A percentile compares a stretch with the other conserved stretches of the same genome.
phyloP scores from a whole-genome alignment of 176 grass and related monocot species.

The Areca catechu region DNA sequence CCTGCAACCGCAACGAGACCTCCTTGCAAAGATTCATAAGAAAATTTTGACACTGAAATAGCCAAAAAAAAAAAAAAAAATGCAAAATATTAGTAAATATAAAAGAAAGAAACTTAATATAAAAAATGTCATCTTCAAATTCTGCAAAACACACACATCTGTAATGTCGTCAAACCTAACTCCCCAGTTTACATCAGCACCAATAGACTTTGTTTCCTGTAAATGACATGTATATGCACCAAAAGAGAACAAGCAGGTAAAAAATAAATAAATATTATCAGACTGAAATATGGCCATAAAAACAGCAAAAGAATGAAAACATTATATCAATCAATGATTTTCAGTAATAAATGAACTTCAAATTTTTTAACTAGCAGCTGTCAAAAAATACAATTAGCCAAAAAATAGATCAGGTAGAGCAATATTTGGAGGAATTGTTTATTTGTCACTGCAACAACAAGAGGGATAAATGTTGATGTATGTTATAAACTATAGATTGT shows the following conservation, averaged over 20 bases:
- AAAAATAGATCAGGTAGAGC: too few relatives aligned
- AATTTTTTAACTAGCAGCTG: too few relatives aligned
- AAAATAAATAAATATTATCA: background rate
- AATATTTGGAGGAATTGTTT: too few relatives aligned
- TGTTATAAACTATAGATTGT: too few relatives aligned
- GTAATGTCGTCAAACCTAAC: slow-evolving; percentile 70
- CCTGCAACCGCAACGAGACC: slow-evolving; percentile 73
- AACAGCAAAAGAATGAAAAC: too few relatives aligned
- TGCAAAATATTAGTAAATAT: slow-evolving; percentile 5
- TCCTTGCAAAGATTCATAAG: slow-evolving; percentile 88
- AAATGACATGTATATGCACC: slow-evolving; percentile 6
- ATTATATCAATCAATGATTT: too few relatives aligned
- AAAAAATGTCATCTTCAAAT: background rate
- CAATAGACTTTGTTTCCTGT: slow-evolving; percentile 93
- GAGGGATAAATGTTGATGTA: too few relatives aligned
- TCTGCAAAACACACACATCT: slow-evolving; percentile 50
- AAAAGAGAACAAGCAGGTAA: background rate
- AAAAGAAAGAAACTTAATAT: slow-evolving; percentile 2
- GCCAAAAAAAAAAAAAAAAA: slow-evolving; percentile 10
- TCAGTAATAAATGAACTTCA: too few relatives aligned
- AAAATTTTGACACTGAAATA: slow-evolving; percentile 72
- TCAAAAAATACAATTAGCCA: too few relatives aligned
- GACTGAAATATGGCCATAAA: too few relatives aligned
- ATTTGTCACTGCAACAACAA: too few relatives aligned
- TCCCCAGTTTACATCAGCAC: slow-evolving; percentile 97